phyloP scores from a whole-genome alignment of 2,329 filamentous ascomycete species.

The Colletotrichum lini region DNA sequence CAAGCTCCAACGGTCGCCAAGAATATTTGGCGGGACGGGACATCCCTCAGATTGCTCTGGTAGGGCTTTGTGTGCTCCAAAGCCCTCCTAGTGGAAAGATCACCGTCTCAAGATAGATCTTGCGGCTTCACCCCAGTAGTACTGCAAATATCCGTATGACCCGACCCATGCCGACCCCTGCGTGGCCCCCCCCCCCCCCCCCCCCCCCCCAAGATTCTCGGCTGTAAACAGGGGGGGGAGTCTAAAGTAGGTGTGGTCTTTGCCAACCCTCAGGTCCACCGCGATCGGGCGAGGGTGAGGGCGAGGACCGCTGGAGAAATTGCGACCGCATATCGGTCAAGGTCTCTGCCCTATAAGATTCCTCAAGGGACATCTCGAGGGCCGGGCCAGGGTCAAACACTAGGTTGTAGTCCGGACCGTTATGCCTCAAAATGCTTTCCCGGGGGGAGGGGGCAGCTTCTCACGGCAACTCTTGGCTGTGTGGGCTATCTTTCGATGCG shows the following conservation, averaged over 20 bases:
- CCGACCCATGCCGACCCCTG: background rate
- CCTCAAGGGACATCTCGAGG: background rate
- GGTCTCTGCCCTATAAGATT: slow-evolving; percentile 11
- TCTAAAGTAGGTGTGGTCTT: no score
- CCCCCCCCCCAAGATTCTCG: background rate
- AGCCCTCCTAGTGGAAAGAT: background rate
- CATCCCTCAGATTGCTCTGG: no score
- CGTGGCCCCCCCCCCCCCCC: no score
- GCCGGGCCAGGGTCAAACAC: background rate
- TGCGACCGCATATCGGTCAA: background rate
- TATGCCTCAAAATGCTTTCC: no score
- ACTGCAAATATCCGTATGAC: background rate
- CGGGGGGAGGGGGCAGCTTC: no score
- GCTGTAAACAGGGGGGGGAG: background rate
- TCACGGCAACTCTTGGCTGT: background rate
- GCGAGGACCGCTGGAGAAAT: background rate
- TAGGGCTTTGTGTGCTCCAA: background rate
- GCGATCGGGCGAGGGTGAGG: background rate
- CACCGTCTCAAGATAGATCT: background rate
- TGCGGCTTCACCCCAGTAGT: background rate
- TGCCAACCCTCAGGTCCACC: background rate
- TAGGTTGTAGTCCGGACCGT: no score
- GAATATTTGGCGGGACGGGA: no score
- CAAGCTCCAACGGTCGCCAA: no score
- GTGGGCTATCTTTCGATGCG: background rate